Evolutionary conservation across 1,284 basidiomycete species (phyloP).

Genomic region (Sanghuangporus baumii): DNA sequence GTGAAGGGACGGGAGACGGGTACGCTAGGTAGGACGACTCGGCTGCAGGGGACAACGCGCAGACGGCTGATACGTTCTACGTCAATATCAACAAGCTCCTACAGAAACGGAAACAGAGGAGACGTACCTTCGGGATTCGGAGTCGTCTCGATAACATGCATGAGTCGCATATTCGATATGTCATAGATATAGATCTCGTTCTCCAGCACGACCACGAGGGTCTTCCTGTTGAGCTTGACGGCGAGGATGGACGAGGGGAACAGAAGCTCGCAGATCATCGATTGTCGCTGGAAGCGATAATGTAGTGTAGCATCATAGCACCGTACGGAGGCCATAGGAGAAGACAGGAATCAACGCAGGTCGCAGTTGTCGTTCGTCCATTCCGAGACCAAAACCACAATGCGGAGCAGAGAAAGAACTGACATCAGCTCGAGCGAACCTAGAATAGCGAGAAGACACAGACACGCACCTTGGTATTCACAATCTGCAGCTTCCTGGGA

Average conservation of each 20-base stretch:
- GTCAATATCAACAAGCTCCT: too few species aligned
- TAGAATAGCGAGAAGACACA: too few species aligned
- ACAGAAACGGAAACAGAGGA: too few species aligned
- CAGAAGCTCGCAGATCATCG: conserved; percentile 96
- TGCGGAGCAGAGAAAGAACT: not conserved
- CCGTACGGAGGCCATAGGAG: not conserved
- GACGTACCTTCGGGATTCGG: conserved; percentile 86
- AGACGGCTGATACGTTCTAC: conserved; percentile 63
- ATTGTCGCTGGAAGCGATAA: conserved; percentile 67
- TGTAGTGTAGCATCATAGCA: not conserved
- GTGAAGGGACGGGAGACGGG: conserved; percentile 88
- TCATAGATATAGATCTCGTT: conserved; percentile 98
- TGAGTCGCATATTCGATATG: conserved; percentile 95
- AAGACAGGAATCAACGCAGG: too few species aligned
- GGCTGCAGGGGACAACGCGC: conserved; percentile 92
- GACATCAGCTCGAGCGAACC: not conserved
- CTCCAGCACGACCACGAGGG: conserved; percentile 93
- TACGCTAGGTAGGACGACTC: conserved; percentile 95
- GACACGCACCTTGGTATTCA: conserved; percentile 84
- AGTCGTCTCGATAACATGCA: conserved; percentile 97
- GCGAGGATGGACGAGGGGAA: conserved; percentile 95
- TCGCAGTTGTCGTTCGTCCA: too few species aligned
- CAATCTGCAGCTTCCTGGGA: conserved; percentile 92
- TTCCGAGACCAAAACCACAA: too few species aligned
- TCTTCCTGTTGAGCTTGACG: conserved; percentile 95